Base-by-base conservation (phyloP, 2,329 filamentous ascomycete genomes). In the Daldinia eschscholtzii region DNA sequence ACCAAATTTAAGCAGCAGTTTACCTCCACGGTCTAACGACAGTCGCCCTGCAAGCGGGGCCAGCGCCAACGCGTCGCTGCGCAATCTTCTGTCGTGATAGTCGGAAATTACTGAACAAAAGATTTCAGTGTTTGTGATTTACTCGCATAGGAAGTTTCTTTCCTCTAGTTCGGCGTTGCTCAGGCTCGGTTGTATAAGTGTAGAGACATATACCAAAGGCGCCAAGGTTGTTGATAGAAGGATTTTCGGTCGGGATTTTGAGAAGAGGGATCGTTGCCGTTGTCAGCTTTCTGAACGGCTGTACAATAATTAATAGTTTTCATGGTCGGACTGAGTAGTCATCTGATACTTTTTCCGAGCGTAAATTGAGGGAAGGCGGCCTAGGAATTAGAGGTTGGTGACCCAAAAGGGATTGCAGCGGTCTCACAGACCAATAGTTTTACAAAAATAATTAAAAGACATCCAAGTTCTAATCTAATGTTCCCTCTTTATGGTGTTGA, bases 11-110 rank as follows among this genome's bases (percentile, higher is more conserved):
- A 75, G 76, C 72, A 77, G 72, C 28, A 79, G 76, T 58, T 72
- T 74, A 7, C 68, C 76, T 33, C 64, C 79, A 53, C 75, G 81
- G 58, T 74, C 76, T 4, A 81, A 62, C 72, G 77, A 75, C 73
- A 73, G 53, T 70, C 78, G 50, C 64, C 78, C 85, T 35, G 81
- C 85, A 33, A 87, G 86, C 57, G 91, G 91, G n/a, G 92, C 92
- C 3, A 94, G 92, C 75, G 91, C 92, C 15, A 94, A 90, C 75
- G 91, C 92, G 10, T 93, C 92, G 9, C 79, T 94, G 68, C 88
- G 90, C 73, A 94, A 94, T 75, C 80, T 94, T 56, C 84, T 94
- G 61, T 91, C 88, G 55, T 93, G 66, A 73, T 57, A 37, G 53
- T 46, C 42, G 61, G 35, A 53, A 50, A 39, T 53, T 46, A 13